A percentile compares a stretch with the other conserved stretches of the same genome.
phyloP scores from a whole-genome alignment of 768 basidiomycete species.

The Kwoniella newhampshirensis region DNA sequence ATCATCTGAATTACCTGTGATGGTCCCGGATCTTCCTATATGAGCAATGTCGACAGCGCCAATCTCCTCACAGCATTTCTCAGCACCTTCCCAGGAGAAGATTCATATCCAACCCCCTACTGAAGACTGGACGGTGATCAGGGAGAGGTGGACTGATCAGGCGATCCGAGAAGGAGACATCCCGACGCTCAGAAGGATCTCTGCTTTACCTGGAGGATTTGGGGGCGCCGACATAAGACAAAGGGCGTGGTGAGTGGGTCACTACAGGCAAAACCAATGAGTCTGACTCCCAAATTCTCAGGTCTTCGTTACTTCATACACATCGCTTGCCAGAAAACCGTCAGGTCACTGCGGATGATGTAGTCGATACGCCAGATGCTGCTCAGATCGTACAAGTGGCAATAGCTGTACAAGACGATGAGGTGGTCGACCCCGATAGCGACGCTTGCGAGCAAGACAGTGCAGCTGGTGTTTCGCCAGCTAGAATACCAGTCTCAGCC shows the following conservation, averaged over 20 bases:
- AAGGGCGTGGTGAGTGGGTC: conserved; percentile 47
- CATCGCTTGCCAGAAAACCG: conserved; percentile 1
- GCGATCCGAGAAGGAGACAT: conserved; percentile 42
- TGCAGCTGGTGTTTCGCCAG: too few relatives aligned
- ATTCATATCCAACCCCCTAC: too few relatives aligned
- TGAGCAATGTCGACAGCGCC: not conserved
- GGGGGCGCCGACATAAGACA: conserved; percentile 44
- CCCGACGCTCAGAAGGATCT: conserved; percentile 34
- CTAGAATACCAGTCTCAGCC: too few relatives aligned
- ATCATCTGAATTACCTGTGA: too few relatives aligned
- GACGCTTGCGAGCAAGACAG: too few relatives aligned
- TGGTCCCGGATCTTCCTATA: not conserved
- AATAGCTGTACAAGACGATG: not conserved
- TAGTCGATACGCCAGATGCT: too few relatives aligned
- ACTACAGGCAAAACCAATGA: not conserved
- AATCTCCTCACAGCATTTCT: too few relatives aligned
- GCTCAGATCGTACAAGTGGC: not conserved
- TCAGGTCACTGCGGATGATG: too few relatives aligned
- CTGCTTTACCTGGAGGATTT: conserved; percentile 50
- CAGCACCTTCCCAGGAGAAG: too few relatives aligned
- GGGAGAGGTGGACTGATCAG: conserved; percentile 35
- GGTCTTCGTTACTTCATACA: conserved; percentile 4
- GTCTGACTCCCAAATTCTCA: not conserved
- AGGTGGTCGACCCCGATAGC: too few relatives aligned
- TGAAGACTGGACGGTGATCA: conserved; percentile 23